Conservation (phyloP, 257 asterid species). For the Solanum habrochaites region DNA sequence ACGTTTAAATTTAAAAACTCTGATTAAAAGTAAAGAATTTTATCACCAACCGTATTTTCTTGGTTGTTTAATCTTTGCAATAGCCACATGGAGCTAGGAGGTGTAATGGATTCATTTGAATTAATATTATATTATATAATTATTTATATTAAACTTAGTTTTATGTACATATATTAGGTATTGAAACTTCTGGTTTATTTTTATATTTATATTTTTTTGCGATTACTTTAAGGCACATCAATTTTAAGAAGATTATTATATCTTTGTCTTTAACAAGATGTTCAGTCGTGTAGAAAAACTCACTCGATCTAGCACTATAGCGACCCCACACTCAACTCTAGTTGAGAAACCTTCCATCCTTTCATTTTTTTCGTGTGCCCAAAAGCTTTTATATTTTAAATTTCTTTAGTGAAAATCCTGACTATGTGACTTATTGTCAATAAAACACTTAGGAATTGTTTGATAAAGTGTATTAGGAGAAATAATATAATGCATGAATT, state of each 20-base stretch:
- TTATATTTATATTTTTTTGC: not conserved
- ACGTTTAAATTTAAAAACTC: rapidly evolving
- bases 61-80: not conserved
- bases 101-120: not conserved
- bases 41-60: not conserved
- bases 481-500: no score
- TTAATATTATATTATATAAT: not conserved
- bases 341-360: not conserved
- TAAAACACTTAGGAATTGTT: not conserved
- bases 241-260: not conserved
- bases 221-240: not conserved
- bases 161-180: not conserved
- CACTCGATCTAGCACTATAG: not conserved
- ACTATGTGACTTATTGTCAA: not conserved
- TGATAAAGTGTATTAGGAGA: no score
- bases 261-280: not conserved
- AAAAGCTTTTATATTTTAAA: not conserved
- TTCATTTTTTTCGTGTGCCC: not conserved
- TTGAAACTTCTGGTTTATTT: not conserved
- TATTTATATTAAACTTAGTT: not conserved
- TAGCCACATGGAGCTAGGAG: not conserved
- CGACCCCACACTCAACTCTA: not conserved
- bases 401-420: not conserved
- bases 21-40: not conserved
- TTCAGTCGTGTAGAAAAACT: no score